phyloP scores from a whole-genome alignment of 345 rosid species.

The Trapa bicornis region DNA sequence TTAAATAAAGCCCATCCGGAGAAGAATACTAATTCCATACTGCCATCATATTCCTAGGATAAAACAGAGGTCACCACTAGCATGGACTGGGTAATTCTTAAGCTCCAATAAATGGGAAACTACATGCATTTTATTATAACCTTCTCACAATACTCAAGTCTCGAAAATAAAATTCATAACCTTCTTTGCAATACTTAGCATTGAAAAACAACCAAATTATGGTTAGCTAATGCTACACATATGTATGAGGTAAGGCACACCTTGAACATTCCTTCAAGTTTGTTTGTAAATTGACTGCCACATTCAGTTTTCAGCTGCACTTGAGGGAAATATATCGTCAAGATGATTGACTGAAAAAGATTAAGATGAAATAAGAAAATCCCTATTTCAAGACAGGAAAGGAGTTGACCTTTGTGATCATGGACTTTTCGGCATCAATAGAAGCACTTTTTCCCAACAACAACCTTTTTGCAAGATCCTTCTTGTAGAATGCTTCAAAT shows the following conservation, averaged over 20 bases:
- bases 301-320: conserved; percentile 96
- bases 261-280: conserved; percentile 99
- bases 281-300: conserved; percentile 97
- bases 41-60: background rate
- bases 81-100: background rate
- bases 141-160: background rate
- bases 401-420: conserved; percentile 77
- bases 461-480: conserved; percentile 93
- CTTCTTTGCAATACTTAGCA: background rate
- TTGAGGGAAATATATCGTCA: conserved; percentile 17
- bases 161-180: background rate
- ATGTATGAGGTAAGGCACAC: conserved; percentile 21
- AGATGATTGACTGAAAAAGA: background rate
- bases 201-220: background rate
- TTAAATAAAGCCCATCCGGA: background rate
- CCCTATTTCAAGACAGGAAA: background rate
- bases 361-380: background rate
- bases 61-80: background rate
- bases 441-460: conserved; percentile 95
- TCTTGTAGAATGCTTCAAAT: conserved; percentile 94
- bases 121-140: background rate
- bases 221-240: background rate
- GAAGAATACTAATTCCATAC: background rate
- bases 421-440: conserved; percentile 95
- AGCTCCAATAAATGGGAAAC: no score